These are phyloP conservation scores for Thyridium curvatum DNA, from an alignment of 2,329 filamentous ascomycete species.

Conservation along the genomic window DNA sequence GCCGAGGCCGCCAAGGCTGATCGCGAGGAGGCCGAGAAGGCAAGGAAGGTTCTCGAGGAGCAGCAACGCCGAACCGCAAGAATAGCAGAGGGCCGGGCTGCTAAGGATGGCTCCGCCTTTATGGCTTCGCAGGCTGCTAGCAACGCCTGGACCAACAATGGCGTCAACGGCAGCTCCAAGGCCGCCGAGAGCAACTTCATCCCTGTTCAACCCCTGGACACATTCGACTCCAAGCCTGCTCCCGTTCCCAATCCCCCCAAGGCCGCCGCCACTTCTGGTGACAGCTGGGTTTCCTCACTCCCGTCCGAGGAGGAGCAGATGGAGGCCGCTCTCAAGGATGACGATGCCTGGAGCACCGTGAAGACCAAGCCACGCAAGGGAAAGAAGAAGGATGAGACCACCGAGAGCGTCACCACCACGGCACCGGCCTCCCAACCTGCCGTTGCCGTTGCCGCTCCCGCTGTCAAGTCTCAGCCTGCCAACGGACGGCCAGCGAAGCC, in stretches of 20 bases:
- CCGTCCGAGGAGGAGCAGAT: conserved; percentile 59
- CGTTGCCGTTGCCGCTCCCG: conserved; percentile 15
- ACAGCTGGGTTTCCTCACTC: conserved; percentile 43
- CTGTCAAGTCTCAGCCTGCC: conserved; percentile 15
- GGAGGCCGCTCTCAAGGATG: conserved; percentile 48
- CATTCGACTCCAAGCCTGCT: conserved; percentile 39
- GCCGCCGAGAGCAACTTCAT: conserved; percentile 25
- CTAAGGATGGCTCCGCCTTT: conserved; percentile 70
- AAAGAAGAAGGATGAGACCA: conserved; percentile 32
- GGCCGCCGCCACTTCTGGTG: conserved; percentile 20
- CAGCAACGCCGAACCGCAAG: conserved; percentile 78
- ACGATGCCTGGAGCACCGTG: conserved; percentile 52
- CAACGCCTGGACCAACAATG: conserved; percentile 33
- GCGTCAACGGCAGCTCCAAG: conserved; percentile 35
- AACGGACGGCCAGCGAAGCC: conserved; percentile 23
- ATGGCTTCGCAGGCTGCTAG: conserved; percentile 32
- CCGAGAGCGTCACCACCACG: conserved; percentile 14
- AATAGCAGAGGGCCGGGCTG: conserved; percentile 73
- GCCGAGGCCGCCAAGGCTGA: conserved; percentile 70
- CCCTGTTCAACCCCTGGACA: conserved; percentile 50
- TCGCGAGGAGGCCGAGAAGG: conserved; percentile 71
- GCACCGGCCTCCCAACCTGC: conserved; percentile 13
- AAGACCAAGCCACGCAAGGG: conserved; percentile 35
- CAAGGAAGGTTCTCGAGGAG: conserved; percentile 71
- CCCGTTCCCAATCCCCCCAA: conserved; percentile 6